Base-by-base conservation (phyloP, 2,329 filamentous ascomycete species). In the Neofusicoccum kwambonambiense region DNA sequence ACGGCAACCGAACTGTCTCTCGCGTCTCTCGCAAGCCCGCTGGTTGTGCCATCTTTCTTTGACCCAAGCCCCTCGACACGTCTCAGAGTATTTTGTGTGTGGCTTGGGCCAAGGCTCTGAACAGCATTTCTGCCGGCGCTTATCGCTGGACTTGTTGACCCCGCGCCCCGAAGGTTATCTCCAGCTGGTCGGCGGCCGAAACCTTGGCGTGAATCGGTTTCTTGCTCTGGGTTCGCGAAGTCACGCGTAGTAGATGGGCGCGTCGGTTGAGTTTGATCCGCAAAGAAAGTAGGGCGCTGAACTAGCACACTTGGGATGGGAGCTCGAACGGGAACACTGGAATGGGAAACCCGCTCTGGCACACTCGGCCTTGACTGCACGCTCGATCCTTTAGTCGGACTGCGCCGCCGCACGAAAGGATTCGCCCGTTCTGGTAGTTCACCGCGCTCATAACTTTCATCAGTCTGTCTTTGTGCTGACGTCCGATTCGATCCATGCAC, bases 351-450 rank as follows among this genome's bases (percentile, higher is more conserved):
- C 13, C n/a, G 62, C 11, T 31, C 51, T 13, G 62, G 37, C 9
- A 39, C 12, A 15, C 37, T 22, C 11, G 34, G 44, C 15, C 41
- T 52, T 7, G 34, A 31, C 41, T 42, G 31, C 11, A 34, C 15
- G 5, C 9, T 37, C 17, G 41, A 37, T 11, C n/a, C 3, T 50
- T 17, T 44, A 5, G 51, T 15, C 4, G 52, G 27, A 35, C 27
- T 58, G 9, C 52, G 51, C 8, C 52, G 51, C 8, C 62, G 62
- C 50, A 64, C 62, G 42, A 64, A 64, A 39, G 52, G 52, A 41
- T 57, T 64, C 2, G 42, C 22, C 13, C 62, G 52, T 34, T 34
- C 42, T 5, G 50, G 19, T 41, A n/a, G 13, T 6, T 15, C 19
- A 35, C 27, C 6, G 31, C 41, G 56, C 15, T 31, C 27, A 15